phyloP scores from a whole-genome alignment of 164 flowering plant species.

The Litsea cubeba region DNA sequence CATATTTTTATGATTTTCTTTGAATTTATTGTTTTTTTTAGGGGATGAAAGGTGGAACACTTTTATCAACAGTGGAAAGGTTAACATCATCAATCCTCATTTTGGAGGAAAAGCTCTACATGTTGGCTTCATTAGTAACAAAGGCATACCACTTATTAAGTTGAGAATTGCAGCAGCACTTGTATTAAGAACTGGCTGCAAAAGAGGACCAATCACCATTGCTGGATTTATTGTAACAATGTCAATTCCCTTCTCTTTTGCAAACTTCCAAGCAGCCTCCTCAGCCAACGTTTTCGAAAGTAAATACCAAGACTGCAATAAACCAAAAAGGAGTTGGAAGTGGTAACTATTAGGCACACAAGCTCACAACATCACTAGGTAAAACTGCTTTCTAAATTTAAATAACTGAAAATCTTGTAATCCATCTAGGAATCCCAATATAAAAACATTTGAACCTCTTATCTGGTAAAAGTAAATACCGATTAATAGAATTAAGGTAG shows the following conservation, averaged over 20 bases:
- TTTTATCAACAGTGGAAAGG: too few species aligned
- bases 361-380: not conserved
- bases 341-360: not conserved
- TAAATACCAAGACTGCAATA: conserved; percentile 41
- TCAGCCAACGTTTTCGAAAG: conserved; percentile 59
- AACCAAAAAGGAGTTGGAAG: not conserved
- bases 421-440: not conserved
- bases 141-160: conserved; percentile 34
- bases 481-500: not conserved
- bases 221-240: conserved; percentile 44
- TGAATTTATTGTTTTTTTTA: too few species aligned
- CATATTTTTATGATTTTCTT: too few species aligned
- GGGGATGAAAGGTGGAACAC: not conserved
- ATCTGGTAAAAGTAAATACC: too few species aligned
- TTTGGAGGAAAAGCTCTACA: not conserved
- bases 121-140: not conserved
- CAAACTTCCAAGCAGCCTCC: conserved; percentile 55
- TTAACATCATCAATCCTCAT: not conserved
- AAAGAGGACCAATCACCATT: conserved; percentile 48
- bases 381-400: not conserved
- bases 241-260: conserved; percentile 41
- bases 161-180: conserved; percentile 30
- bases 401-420: not conserved
- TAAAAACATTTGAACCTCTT: not conserved
- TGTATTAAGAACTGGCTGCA: conserved; percentile 49